These are phyloP conservation scores for Stagonosporopsis vannaccii DNA, from an alignment of 2,329 filamentous ascomycete species.

Conservation along the genomic window DNA sequence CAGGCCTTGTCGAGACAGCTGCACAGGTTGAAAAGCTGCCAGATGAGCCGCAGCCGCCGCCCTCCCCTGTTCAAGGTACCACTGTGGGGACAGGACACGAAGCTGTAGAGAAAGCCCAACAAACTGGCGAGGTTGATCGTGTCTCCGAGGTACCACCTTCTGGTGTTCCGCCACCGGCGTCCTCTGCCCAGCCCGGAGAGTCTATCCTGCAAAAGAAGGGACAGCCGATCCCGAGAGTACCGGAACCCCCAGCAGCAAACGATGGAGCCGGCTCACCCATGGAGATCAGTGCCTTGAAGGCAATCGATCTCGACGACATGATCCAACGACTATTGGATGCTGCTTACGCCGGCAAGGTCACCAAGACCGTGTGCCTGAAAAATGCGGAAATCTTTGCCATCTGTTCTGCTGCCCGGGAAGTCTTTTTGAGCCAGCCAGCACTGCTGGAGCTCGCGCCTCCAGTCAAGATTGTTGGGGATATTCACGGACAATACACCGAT, in stretches of 20 bases:
- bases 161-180: conserved; percentile 62
- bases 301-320: conserved; percentile 95
- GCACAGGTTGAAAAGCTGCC: conserved; percentile 43
- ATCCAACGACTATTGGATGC: conserved; percentile 94
- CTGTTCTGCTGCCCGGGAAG: conserved; percentile 85
- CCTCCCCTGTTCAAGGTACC: conserved; percentile 84
- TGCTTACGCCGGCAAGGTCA: conserved; percentile 94
- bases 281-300: conserved; percentile 88
- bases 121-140: conserved; percentile 88
- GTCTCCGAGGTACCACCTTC: conserved; percentile 90
- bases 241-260: conserved; percentile 56
- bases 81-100: conserved; percentile 76
- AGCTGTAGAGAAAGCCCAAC: conserved; percentile 80
- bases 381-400: conserved; percentile 97
- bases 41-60: conserved; percentile 63
- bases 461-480: conserved; percentile 97
- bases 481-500: conserved; percentile 96
- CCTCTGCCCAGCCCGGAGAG: conserved; percentile 76
- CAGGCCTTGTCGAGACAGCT: conserved; percentile 38
- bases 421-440: conserved; percentile 90
- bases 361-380: conserved; percentile 95
- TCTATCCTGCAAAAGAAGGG: conserved; percentile 89
- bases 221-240: conserved; percentile 69
- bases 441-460: conserved; percentile 90
- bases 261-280: conserved; percentile 67